A percentile compares a stretch with the other conserved stretches of the same genome.
phyloP scores from a whole-genome alignment of 2,329 filamentous ascomycete genomes.

The Fusarium robinianum region DNA sequence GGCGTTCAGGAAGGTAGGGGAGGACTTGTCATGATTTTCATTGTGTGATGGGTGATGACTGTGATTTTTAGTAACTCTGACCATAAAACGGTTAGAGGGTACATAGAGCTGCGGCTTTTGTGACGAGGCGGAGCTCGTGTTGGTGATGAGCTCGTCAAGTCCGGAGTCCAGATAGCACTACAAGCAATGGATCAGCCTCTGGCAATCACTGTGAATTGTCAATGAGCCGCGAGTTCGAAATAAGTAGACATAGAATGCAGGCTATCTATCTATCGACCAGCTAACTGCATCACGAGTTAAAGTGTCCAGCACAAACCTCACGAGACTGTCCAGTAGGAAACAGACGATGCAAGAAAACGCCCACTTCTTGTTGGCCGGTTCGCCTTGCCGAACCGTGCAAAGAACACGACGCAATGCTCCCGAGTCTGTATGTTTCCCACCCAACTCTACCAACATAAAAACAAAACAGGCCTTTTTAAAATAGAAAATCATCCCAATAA shows the following conservation, averaged over 20 bases:
- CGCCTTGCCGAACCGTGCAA: slow-evolving; percentile 14
- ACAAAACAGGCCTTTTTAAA: slow-evolving; percentile 11
- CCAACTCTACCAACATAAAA: slow-evolving; percentile 5
- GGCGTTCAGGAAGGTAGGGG: slow-evolving; percentile 26
- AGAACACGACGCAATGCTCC: slow-evolving; percentile 7
- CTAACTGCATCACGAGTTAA: slow-evolving; percentile 12
- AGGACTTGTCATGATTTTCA: slow-evolving; percentile 5
- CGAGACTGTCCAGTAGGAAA: slow-evolving; percentile 3
- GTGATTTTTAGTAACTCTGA: slow-evolving; percentile 24
- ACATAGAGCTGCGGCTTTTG: too few relatives aligned
- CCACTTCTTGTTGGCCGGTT: slow-evolving; percentile 12
- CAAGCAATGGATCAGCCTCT: too few relatives aligned
- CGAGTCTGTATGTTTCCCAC: slow-evolving; percentile 9
- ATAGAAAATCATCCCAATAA: slow-evolving; percentile 18
- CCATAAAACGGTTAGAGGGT: slow-evolving; percentile 25
- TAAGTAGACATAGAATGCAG: background rate
- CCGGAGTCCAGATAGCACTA: too few relatives aligned
- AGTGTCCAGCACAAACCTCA: slow-evolving; percentile 31
- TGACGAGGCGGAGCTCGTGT: too few relatives aligned
- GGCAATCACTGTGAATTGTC: background rate
- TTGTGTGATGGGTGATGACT: slow-evolving; percentile 13
- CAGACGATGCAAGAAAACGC: slow-evolving; percentile 6
- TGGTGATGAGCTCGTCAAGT: too few relatives aligned
- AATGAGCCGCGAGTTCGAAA: background rate
- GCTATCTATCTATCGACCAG: slow-evolving; percentile 24